phyloP scores from a whole-genome alignment of 768 basidiomycete species.

The Trametes sanguinea region DNA sequence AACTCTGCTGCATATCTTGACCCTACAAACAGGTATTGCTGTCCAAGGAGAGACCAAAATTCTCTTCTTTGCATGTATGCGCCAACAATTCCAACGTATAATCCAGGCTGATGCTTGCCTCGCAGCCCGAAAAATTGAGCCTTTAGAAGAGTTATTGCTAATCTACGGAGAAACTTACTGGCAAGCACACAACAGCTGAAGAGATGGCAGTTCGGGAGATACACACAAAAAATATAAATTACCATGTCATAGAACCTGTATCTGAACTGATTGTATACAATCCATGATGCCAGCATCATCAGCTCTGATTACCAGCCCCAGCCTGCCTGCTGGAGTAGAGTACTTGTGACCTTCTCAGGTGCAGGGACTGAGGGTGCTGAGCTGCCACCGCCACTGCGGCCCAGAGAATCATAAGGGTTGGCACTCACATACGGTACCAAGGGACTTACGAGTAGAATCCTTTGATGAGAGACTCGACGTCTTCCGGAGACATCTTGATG shows the following conservation, averaged over 20 bases:
- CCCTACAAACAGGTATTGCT: conserved; percentile 24
- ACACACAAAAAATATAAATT: too few species aligned
- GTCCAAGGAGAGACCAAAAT: conserved; percentile 42
- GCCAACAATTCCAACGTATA: not conserved
- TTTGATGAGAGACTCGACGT: conserved; percentile 70
- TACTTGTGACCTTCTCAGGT: conserved; percentile 29
- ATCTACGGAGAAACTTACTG: conserved; percentile 38
- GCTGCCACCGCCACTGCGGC: conserved; percentile 19
- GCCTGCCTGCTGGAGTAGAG: conserved; percentile 31
- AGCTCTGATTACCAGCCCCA: conserved; percentile 28
- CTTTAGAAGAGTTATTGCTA: conserved; percentile 39
- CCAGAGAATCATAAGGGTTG: not conserved
- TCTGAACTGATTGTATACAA: too few species aligned
- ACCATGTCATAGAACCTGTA: too few species aligned
- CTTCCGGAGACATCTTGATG: conserved; percentile 75
- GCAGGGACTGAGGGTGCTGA: conserved; percentile 13
- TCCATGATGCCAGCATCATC: too few species aligned
- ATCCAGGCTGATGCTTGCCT: not conserved
- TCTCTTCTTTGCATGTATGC: conserved; percentile 40
- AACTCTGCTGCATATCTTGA: too few species aligned
- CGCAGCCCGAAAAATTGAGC: conserved; percentile 30
- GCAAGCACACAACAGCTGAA: conserved; percentile 5
- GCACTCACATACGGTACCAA: not conserved
- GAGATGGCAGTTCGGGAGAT: not conserved
- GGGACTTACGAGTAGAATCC: conserved; percentile 48